phyloP scores from a whole-genome alignment of 139 green algal genomes.

The Pseudopediastrum boryanum region DNA sequence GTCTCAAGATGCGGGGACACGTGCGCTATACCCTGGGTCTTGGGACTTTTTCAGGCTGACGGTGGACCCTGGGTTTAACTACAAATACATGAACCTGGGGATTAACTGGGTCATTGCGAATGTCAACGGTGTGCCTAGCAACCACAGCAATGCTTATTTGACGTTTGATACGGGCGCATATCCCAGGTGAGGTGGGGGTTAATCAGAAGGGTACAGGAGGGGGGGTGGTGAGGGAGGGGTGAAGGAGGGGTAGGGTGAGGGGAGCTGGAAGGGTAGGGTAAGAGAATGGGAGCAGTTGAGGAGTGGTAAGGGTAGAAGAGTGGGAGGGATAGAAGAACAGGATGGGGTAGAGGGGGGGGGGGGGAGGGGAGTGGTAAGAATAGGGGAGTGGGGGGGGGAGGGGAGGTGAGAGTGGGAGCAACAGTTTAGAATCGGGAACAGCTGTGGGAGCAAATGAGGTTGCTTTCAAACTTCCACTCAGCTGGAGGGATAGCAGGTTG shows the following conservation, averaged over 20 bases:
- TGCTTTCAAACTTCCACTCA: no score
- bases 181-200: conserved; percentile 9
- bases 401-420: no score
- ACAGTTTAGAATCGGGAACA: no score
- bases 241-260: not conserved
- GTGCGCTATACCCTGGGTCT: conserved; percentile 4
- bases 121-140: not conserved
- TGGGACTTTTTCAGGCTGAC: conserved; percentile 39
- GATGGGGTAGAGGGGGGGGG: no score
- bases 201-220: not conserved
- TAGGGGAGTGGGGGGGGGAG: no score
- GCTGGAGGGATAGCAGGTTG: no score
- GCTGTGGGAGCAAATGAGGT: no score
- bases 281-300: not conserved
- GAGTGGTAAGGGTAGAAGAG: not conserved
- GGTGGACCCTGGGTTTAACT: conserved; percentile 29
- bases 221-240: not conserved
- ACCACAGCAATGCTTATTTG: conserved; percentile 39
- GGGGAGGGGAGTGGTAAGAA: no score
- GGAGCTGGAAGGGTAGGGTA: not conserved
- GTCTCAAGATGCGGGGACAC: not conserved
- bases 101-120: conserved; percentile 39
- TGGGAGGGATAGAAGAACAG: not conserved
- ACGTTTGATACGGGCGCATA: conserved; percentile 37
- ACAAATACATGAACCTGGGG: not conserved